Evolutionary conservation across 441 rosid species (phyloP).

Genomic region (Cnidoscolus chayamansa): DNA sequence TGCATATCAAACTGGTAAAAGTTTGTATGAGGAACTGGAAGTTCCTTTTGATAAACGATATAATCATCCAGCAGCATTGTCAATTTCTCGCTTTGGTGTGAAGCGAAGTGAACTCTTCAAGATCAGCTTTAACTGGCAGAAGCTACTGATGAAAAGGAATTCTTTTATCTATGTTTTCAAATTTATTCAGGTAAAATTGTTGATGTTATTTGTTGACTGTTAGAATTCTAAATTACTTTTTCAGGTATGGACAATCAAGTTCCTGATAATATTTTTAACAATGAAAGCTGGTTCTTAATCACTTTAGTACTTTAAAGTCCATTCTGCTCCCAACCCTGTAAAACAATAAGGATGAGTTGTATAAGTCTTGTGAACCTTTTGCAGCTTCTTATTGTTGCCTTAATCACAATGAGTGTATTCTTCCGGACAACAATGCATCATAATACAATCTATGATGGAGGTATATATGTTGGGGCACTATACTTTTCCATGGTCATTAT

Average conservation of each 20-base stretch:
- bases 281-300: slow-evolving; percentile 5
- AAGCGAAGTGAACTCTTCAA: slow-evolving; percentile 68
- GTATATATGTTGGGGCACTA: slow-evolving; percentile 72
- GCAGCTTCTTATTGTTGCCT: slow-evolving; percentile 88
- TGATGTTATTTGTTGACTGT: not conserved
- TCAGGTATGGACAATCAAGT: slow-evolving; percentile 4
- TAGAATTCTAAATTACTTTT: not conserved
- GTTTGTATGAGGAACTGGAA: slow-evolving; percentile 51
- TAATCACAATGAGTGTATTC: slow-evolving; percentile 97
- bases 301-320: slow-evolving; percentile 3
- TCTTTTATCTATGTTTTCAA: slow-evolving; percentile 87
- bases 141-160: slow-evolving; percentile 84
- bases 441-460: slow-evolving; percentile 75
- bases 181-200: slow-evolving; percentile 70
- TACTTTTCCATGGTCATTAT: slow-evolving; percentile 97
- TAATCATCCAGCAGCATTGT: slow-evolving; percentile 89
- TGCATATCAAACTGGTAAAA: slow-evolving; percentile 54
- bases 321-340: too few species aligned
- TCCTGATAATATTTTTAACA: not conserved
- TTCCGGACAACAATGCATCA: slow-evolving; percentile 79
- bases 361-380: slow-evolving; percentile 15
- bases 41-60: slow-evolving; percentile 76
- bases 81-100: slow-evolving; percentile 66
- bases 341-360: too few species aligned
- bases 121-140: slow-evolving; percentile 75